Base-by-base conservation (phyloP, 2,329 filamentous ascomycete species). In the Exophiala sp. region DNA sequence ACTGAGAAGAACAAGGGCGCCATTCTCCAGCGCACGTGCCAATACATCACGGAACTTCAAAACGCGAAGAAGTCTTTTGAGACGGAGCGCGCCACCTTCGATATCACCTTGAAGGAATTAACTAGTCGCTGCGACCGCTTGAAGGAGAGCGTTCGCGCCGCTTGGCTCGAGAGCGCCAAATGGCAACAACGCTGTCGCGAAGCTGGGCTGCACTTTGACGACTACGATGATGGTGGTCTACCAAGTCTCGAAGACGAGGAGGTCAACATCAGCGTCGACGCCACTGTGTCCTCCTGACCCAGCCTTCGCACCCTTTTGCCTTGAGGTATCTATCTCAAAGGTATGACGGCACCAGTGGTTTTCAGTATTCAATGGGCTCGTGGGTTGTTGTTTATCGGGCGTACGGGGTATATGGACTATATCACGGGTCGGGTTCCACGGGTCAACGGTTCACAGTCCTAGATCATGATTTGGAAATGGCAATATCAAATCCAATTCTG, bases 1-100 rank as follows among this genome's bases (percentile, higher is more conserved):
- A 96, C 91, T 63, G 93, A 98, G 70, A 98, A 97, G 77, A 97
- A 98, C 75, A 98, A 98, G 71, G 93, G 93, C 0, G 94, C 89
- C 2, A 97, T 98, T 58, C 75, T 98, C 30, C 87, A 94, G 65
- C 87, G 91, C 27, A 89, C 93, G 0, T 91, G 96, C 8, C 83
- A 88, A 57, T 97, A 95, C 72, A 97, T 98, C 65, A 86, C 83
- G 9, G 89, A 96, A 64, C 79, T 98, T 13, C 55, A 59, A 30
- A 60, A 53, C 27, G 59, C 62, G 45, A 60, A 63, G 39, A 35
- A 30, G 18, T 40, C 39, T 9, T 60, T 55, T 34, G 68, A 72
- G 38, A 68, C 70, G 21, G 71, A 74, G 35, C 69, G 70, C 51
- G 67, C 71, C 52, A 73, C 70, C 1, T 69, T 70, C 13, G 69